Percentiles rank a stretch among this genome's conserved stretches.
Conservation (phyloP, 768 basidiomycete species). For the Pleurotus eryngii region DNA sequence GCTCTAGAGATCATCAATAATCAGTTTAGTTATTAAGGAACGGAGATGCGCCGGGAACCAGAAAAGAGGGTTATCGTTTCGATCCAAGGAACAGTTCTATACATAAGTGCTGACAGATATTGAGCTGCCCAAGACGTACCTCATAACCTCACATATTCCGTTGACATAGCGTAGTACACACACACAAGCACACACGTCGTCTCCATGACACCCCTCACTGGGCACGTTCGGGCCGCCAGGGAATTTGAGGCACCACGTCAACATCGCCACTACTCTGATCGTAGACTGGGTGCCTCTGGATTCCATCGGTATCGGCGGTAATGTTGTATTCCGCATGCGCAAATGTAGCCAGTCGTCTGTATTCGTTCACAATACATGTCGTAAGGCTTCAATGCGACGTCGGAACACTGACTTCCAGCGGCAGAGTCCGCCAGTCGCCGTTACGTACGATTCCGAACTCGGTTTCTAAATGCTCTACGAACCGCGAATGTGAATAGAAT, state of each 20-base stretch:
- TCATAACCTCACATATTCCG: no score
- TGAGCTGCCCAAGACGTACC: neutral
- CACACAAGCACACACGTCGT: neutral
- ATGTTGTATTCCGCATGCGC: no score
- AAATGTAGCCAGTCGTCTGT: no score
- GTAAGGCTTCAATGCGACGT: no score
- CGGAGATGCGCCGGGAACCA: neutral
- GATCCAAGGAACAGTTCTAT: neutral
- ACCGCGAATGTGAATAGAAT: no score
- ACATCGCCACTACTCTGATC: slow-evolving; percentile 1
- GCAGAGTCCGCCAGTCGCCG: no score
- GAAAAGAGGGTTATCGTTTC: neutral
- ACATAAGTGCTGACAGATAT: neutral
- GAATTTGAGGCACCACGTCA: neutral
- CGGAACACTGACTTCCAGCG: no score
- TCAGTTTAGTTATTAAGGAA: neutral
- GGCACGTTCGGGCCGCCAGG: neutral
- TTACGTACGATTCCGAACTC: no score
- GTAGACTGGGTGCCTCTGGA: neutral
- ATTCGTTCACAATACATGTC: no score
- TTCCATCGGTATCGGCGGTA: no score
- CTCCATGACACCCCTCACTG: neutral
- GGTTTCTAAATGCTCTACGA: no score
- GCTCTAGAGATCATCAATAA: neutral
- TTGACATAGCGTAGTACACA: neutral